Base-by-base conservation (phyloP, 2,329 filamentous ascomycete genomes). In the Nothopassalora personata region DNA sequence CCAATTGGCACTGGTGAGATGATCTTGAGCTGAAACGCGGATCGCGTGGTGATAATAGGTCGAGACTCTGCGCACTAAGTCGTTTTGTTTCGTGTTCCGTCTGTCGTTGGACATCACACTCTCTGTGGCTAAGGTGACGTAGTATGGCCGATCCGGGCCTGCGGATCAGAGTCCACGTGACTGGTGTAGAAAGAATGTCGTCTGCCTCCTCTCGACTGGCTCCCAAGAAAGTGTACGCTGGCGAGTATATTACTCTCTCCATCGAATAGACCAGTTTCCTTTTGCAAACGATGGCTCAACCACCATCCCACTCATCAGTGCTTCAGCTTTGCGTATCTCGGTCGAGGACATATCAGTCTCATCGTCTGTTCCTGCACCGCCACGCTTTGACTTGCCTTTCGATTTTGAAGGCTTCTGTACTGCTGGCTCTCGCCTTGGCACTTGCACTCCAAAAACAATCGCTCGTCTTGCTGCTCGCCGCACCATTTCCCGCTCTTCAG, bases 231-330 rank as follows among this genome's bases (percentile, higher is more conserved):
- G 30, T 51, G 28, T 31, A 31, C 19, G 48, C 10, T 31, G 28
- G 10, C n/a, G 18, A 27, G 23, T 33, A 8, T 33, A 33, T 62
- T 33, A 63, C 58, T 84, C 81, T 60, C 83, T 75, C 82, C 82
- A 85, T 60, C 82, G 68, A 10, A 86, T 76, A 0, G 75, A 76
- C 83, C 82, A 86, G 49, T 85, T 79, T 0, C 83, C 83, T 63
- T 86, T 86, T 0, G 83, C 83, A 70, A 81, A 86, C 58, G 80
- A 82, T 3, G 81, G 78, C 67, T 86, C 83, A 0, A 85, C 82
- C 3, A 85, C 80, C 48, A 76, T 77, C 0, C 81, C 81, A 45
- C 78, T 75, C 82, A 85, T 84, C 2, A 86, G 73, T 7, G 82
- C 83, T 69, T 86, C 83, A 58, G 82, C 85, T 63, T 81, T 78